These are phyloP conservation scores for Ophiostoma sp. DNA, from an alignment of 2,329 filamentous ascomycete genomes.

Conservation along the genomic window DNA sequence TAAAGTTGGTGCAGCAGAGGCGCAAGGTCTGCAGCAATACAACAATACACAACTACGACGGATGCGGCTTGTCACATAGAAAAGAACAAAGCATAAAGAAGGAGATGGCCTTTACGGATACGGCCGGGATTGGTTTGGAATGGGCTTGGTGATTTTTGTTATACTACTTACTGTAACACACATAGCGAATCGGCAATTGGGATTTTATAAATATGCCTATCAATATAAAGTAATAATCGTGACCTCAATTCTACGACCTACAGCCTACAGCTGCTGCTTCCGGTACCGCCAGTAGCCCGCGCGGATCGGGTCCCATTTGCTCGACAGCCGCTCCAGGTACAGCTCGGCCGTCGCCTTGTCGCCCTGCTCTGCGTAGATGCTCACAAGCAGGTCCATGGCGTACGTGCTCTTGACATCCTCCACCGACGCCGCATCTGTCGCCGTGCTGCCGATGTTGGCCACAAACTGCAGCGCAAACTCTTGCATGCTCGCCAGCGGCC, in stretches of 20 bases:
- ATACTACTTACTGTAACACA: background rate
- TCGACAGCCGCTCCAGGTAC: constrained; percentile 67
- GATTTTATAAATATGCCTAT: background rate
- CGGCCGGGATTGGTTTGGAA: background rate
- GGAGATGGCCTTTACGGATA: background rate
- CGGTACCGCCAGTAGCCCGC: constrained; percentile 89
- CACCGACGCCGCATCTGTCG: constrained; percentile 35
- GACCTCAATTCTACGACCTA: too few relatives aligned
- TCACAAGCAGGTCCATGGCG: constrained; percentile 66
- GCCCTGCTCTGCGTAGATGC: constrained; percentile 56
- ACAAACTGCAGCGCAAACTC: constrained; percentile 50
- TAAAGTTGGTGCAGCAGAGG: constrained; percentile 24
- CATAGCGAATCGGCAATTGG: background rate
- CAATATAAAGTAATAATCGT: background rate
- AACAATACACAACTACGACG: background rate
- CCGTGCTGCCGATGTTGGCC: constrained; percentile 44
- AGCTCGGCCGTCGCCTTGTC: constrained; percentile 58
- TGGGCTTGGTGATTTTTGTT: background rate
- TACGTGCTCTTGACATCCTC: constrained; percentile 58
- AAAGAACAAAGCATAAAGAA: background rate
- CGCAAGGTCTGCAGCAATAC: too few relatives aligned
- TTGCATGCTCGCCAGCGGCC: constrained; percentile 43
- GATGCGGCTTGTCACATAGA: background rate
- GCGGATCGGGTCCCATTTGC: constrained; percentile 86
- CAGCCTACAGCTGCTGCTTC: constrained; percentile 41